Evolutionary conservation across 2,329 filamentous ascomycete genomes (phyloP).

Genomic region (Trichoderma gracile): DNA sequence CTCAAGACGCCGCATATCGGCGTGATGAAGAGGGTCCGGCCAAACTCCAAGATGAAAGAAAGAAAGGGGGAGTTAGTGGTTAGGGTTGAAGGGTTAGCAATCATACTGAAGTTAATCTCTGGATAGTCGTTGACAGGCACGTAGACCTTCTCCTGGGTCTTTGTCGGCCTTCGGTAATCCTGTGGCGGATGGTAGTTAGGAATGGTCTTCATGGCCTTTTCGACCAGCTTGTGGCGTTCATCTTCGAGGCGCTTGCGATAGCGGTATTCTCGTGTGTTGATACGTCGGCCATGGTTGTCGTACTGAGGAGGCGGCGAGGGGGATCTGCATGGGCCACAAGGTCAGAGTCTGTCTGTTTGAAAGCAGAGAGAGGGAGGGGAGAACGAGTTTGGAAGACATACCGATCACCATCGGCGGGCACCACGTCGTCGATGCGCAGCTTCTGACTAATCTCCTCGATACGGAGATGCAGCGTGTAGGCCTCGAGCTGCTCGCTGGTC

Average conservation of each 20-base stretch:
- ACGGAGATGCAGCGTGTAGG: slow-evolving; percentile 91
- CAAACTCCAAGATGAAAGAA: slow-evolving; percentile 47
- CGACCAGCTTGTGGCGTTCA: slow-evolving; percentile 96
- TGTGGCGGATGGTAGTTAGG: slow-evolving; percentile 98
- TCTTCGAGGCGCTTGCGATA: slow-evolving; percentile 98
- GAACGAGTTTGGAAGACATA: slow-evolving; percentile 48
- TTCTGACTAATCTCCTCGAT: slow-evolving; percentile 99
- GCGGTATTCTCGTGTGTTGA: slow-evolving; percentile 97
- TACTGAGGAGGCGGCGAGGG: slow-evolving; percentile 96
- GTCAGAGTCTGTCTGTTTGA: not conserved
- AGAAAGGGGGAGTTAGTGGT: slow-evolving; percentile 49
- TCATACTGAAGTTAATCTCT: slow-evolving; percentile 99
- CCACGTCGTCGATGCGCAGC: slow-evolving; percentile 97
- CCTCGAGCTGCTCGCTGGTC: slow-evolving; percentile 97
- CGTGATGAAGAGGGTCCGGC: slow-evolving; percentile 43
- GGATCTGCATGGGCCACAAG: slow-evolving; percentile 60
- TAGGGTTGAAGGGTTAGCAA: slow-evolving; percentile 97
- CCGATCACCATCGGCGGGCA: slow-evolving; percentile 94
- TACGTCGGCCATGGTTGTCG: slow-evolving; percentile 98
- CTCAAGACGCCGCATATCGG: slow-evolving; percentile 37
- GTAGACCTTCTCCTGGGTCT: slow-evolving; percentile 99
- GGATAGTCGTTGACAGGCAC: slow-evolving; percentile 99
- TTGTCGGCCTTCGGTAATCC: slow-evolving; percentile 97
- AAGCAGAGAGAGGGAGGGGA: not conserved
- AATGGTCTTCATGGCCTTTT: slow-evolving; percentile 99